Evolutionary conservation across 306 rosid species (phyloP).

Genomic region (Medicago lupulina): DNA sequence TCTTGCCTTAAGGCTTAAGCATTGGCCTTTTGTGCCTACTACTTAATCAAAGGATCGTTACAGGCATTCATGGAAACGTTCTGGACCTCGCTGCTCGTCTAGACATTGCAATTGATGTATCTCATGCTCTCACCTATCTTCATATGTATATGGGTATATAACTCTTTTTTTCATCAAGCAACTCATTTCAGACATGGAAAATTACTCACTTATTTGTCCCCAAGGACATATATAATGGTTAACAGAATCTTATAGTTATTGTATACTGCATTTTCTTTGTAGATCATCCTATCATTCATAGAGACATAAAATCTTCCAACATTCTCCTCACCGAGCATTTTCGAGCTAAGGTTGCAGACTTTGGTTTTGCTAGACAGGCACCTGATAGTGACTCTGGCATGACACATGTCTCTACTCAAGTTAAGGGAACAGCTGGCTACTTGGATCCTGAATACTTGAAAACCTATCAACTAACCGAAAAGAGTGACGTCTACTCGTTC

Average conservation of each 20-base stretch:
- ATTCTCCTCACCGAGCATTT: conserved; percentile 80
- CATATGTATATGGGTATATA: conserved; percentile 89
- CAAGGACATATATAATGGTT: conserved; percentile 16
- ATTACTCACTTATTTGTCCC: conserved; percentile 13
- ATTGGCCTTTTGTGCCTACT: conserved; percentile 36
- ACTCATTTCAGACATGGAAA: conserved; percentile 19
- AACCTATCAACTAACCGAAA: conserved; percentile 92
- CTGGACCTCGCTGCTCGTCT: conserved; percentile 80
- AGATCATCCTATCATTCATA: conserved; percentile 96
- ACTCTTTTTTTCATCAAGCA: conserved; percentile 17
- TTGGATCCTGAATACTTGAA: conserved; percentile 96
- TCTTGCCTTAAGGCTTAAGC: conserved; percentile 9
- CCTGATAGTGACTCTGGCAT: conserved; percentile 87
- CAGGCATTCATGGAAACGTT: conserved; percentile 72
- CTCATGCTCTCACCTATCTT: conserved; percentile 97
- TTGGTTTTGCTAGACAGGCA: conserved; percentile 93
- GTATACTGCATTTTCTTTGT: conserved; percentile 34
- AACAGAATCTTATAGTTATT: conserved; percentile 38
- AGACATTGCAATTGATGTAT: conserved; percentile 91
- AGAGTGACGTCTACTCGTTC: conserved; percentile 96
- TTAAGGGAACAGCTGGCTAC: conserved; percentile 99
- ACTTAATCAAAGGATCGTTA: conserved; percentile 42
- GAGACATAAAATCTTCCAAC: conserved; percentile 96
- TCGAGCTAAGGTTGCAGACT: conserved; percentile 96
- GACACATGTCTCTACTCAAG: conserved; percentile 94